Evolutionary conservation across 140 eudicot species (phyloP).

Genomic region (Senecio squalidus): DNA sequence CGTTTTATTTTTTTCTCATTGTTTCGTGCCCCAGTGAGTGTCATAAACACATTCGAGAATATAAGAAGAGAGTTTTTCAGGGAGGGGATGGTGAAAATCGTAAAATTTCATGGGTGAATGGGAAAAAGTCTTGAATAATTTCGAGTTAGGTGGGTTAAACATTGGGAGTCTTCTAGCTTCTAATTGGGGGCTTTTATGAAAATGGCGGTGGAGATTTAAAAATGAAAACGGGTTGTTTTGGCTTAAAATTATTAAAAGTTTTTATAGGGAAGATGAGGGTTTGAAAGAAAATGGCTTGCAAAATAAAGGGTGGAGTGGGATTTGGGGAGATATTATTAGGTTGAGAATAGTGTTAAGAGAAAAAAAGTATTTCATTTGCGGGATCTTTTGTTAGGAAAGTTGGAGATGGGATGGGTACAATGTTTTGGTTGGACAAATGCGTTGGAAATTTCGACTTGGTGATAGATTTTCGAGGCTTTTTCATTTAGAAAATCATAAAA

Average conservation of each 20-base stretch:
- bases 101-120: too few relatives aligned
- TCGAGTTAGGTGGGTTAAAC: too few relatives aligned
- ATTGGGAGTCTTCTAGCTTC: too few relatives aligned
- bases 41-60: too few relatives aligned
- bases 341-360: neutral
- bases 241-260: too few relatives aligned
- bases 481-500: neutral
- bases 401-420: neutral
- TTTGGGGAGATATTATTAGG: neutral
- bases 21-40: too few relatives aligned
- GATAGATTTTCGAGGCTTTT: neutral
- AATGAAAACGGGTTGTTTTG: neutral
- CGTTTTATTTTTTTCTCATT: too few relatives aligned
- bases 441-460: neutral
- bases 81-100: too few relatives aligned
- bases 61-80: too few relatives aligned
- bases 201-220: neutral
- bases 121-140: too few relatives aligned
- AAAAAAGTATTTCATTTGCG: neutral
- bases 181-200: neutral
- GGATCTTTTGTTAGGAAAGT: neutral
- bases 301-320: neutral
- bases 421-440: neutral
- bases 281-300: neutral
- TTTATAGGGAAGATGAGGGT: neutral